Evolutionary conservation across 164 flowering plant genomes (phyloP), one percentile per base, ranked within the genome.

Genomic region (Sedum album): DNA sequence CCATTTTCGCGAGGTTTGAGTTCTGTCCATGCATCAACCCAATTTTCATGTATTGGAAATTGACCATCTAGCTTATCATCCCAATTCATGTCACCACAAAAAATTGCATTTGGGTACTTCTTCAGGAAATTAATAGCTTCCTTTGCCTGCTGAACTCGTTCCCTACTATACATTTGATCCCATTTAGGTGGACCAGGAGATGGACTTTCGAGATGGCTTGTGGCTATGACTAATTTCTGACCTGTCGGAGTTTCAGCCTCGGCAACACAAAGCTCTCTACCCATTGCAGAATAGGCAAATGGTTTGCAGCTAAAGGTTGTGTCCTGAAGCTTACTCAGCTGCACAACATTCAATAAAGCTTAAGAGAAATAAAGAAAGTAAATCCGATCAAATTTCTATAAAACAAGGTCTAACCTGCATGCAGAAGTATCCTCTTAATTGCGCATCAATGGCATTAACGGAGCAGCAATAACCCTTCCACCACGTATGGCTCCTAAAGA

Each of bases 1-100:
- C 99, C 99, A 73, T 67, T 69, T 63, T 92, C 97, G 23, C 83
- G 79, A 10, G 93, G 91, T 76, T 76, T 89, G 18, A 89, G 75
- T 69, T 78, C 76, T 17, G 67, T 36, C 97, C 97, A 95, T 2
- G 93, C 94, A 82, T 95, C 99, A 31, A 82, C 63, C 97, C 97
- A 95, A 44, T 84, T 90, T 66, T 86, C 87, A 36, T 74, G 73
- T 9, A 84, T 60, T 30, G 99, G 97, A 83, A 88, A 86, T 38
- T 48, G 72, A 30, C 97, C 94, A 74, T 95, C 97, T 66, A 80
- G 77, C 75, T 88, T 86, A 73, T 95, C 97, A 73, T 90, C 93
- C 99, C 99, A 95, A 74, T 95, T 95, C 97, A 91, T 90, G 75
- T 95, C 99, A 64, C 98, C 99, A 60, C 89, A 79, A 67, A 95